Base-by-base conservation (phyloP, 306 rosid genomes). In the Morella rubra region DNA sequence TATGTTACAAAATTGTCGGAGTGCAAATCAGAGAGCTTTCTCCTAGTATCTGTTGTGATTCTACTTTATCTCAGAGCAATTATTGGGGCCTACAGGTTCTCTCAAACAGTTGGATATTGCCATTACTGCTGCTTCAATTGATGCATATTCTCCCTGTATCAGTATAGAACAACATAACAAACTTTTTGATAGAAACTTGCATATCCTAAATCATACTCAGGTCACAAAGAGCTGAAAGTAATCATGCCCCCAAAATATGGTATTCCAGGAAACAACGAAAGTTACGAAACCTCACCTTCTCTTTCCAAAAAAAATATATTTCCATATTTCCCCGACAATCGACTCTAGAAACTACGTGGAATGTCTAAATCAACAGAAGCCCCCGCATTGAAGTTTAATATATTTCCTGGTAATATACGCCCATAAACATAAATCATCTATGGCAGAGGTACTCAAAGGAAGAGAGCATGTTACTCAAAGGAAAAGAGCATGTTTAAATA, bases 341-440 rank as follows among this genome's bases (percentile, higher is more conserved):
- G 96, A 80, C 96, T 95, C 98, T 97, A 95, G 69, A 95, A 95
- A 79, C 96, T 95, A 32, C 95, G 95, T 2, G 98, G 98, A 67
- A 95, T 80, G 71, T 92, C 98, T 74, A 92, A 84, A 83, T 95
- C 98, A 8, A 95, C 87, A 0, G 95, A 64, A 41, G 92, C 93
- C 24, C 98, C 98, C 32, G 92, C 97, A 12, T 95, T 95, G 89
- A 95, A 92, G 79, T 95, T 95, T 50, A 95, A 86, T 85, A 95
- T 92, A 74, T 92, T 95, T 19, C 98, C 98, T 95, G 88, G 5
- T 77, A 50, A 84, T 80, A 80, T 73, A 71, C 41, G 82, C 10
- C 49, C 47, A 50, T 24, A 76, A 44, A 19, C 14, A 5, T 51
- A 60, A 76, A 76, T 75, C 13, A 68, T 62, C 65, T n/a, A 54